Evolutionary conservation across 345 rosid genomes (phyloP).

Genomic region (Linum trigynum): DNA sequence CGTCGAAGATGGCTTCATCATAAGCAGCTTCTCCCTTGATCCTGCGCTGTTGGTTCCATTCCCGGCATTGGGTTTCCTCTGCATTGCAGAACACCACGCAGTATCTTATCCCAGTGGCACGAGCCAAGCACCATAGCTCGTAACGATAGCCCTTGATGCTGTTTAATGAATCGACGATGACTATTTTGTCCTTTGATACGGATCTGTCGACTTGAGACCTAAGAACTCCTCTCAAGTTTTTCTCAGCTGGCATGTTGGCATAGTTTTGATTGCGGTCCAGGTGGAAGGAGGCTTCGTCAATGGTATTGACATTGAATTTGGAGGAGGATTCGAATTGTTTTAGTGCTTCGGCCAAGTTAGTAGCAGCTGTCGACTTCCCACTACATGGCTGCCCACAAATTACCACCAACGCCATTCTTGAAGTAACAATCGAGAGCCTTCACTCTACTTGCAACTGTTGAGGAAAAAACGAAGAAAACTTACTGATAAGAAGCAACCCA

Average conservation of each 20-base stretch:
- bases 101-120: conserved; percentile 78
- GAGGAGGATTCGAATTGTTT: conserved; percentile 43
- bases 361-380: conserved; percentile 70
- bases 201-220: conserved; percentile 98
- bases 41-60: conserved; percentile 71
- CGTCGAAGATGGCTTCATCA: conserved; percentile 59
- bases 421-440: background rate
- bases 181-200: conserved; percentile 64
- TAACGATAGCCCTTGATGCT: conserved; percentile 92
- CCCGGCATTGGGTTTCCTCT: conserved; percentile 50
- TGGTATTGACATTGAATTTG: conserved; percentile 46
- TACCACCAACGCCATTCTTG: conserved; percentile 76
- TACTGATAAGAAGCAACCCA: too few species aligned
- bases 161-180: conserved; percentile 87
- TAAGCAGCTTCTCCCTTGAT: conserved; percentile 55
- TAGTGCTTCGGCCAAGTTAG: conserved; percentile 52
- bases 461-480: too few species aligned
- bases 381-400: conserved; percentile 95
- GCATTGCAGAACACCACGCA: conserved; percentile 68
- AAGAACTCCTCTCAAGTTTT: conserved; percentile 82
- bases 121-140: conserved; percentile 94
- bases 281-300: conserved; percentile 73
- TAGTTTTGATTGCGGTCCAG: conserved; percentile 86
- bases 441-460: too few species aligned
- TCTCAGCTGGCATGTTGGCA: conserved; percentile 82